Conservation (phyloP, 1,284 basidiomycete genomes). For the Clitocybe nebularis region DNA sequence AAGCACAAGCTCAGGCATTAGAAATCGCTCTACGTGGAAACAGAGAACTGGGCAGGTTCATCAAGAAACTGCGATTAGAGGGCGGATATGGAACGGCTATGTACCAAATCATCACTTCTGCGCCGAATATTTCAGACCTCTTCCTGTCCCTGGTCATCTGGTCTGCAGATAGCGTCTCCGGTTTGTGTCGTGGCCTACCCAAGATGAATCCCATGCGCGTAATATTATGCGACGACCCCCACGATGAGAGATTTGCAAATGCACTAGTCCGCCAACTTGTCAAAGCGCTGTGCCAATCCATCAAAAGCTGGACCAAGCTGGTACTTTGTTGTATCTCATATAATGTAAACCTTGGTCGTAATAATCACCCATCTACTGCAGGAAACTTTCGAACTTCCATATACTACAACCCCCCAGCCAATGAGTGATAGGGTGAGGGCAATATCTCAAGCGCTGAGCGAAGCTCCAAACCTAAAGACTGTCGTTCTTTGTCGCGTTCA, state of each 20-base stretch:
- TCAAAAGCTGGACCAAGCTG: conserved; percentile 5
- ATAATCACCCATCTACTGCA: too few relatives aligned
- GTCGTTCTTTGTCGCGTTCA: conserved; percentile 3
- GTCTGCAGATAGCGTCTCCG: conserved; percentile 16
- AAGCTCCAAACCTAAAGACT: conserved; percentile 4
- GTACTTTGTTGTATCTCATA: too few relatives aligned
- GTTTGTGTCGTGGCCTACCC: conserved; percentile 16
- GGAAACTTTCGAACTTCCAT: not conserved
- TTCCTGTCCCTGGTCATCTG: conserved; percentile 19
- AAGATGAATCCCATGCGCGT: conserved; percentile 13
- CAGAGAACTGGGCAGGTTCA: conserved; percentile 16
- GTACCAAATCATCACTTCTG: conserved; percentile 13
- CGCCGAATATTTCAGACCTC: conserved; percentile 19
- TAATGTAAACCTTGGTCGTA: too few relatives aligned
- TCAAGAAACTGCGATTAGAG: conserved; percentile 25
- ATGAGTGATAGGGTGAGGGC: not conserved
- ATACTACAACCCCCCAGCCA: not conserved
- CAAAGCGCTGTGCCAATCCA: conserved; percentile 7
- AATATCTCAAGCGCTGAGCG: not conserved
- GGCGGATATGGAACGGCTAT: conserved; percentile 20
- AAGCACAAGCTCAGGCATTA: conserved; percentile 23
- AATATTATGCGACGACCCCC: conserved; percentile 11
- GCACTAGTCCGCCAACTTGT: conserved; percentile 11
- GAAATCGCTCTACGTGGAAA: conserved; percentile 16
- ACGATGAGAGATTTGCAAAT: not conserved